A percentile compares a stretch with the other conserved stretches of the same genome.
These are phyloP conservation scores for Colletotrichum cereale DNA, from an alignment of 2,329 filamentous ascomycete species.

Conservation along the genomic window DNA sequence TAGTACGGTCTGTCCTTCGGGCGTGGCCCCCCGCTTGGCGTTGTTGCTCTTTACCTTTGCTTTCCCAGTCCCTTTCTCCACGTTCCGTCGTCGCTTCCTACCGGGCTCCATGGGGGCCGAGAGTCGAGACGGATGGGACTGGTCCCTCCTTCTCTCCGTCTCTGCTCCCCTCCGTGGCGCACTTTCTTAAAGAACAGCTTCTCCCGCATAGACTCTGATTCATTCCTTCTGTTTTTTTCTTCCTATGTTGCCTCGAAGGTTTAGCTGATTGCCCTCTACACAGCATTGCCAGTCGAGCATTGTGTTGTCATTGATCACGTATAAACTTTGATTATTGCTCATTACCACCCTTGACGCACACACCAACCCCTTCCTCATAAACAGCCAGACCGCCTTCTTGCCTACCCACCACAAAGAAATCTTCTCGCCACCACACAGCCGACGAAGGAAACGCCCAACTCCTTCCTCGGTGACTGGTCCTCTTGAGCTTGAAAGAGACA, in stretches of 20 bases:
- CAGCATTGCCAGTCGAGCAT: slow-evolving; percentile 1
- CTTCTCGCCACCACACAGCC: not conserved
- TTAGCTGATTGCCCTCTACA: slow-evolving; percentile 13
- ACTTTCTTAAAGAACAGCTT: slow-evolving; percentile 35
- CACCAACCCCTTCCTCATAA: slow-evolving; percentile 5
- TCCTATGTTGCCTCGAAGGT: slow-evolving; percentile 14
- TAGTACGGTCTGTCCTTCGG: not conserved
- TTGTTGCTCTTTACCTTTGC: slow-evolving; percentile 19
- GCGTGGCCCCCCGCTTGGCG: slow-evolving; percentile 29
- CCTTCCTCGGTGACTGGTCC: not conserved
- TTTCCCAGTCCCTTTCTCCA: slow-evolving; percentile 12
- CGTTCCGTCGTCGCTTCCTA: slow-evolving; percentile 35
- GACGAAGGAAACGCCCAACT: not conserved
- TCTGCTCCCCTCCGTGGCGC: slow-evolving; percentile 19
- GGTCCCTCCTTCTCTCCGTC: slow-evolving; percentile 1
- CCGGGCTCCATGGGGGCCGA: slow-evolving; percentile 23
- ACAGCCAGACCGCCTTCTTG: slow-evolving; percentile 11
- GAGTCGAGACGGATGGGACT: slow-evolving; percentile 25
- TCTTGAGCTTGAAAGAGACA: slow-evolving; percentile 6
- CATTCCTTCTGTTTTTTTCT: slow-evolving; percentile 1
- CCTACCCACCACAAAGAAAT: not conserved
- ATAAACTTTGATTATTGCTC: slow-evolving; percentile 21
- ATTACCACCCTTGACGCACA: slow-evolving; percentile 7
- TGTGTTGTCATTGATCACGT: slow-evolving; percentile 20
- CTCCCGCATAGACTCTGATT: slow-evolving; percentile 15